A percentile compares a stretch with the other conserved stretches of the same genome.
Conservation (phyloP, 2,329 filamentous ascomycete genomes). For the Nemania sp. region DNA sequence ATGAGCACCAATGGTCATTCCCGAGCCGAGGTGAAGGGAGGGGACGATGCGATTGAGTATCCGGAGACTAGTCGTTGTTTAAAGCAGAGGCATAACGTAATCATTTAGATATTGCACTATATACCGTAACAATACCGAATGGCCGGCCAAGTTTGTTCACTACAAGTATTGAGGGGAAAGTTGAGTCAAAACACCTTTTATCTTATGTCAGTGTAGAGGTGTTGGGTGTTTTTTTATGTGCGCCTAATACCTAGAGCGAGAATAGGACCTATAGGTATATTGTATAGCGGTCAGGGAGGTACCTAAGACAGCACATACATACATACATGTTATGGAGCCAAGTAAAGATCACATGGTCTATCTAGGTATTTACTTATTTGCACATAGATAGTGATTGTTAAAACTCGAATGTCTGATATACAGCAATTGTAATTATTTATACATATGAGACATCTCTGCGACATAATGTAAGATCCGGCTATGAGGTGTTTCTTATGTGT, state of each 20-base stretch:
- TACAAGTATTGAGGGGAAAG: background rate
- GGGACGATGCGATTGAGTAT: background rate
- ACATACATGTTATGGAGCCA: constrained; percentile 6
- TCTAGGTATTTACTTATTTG: background rate
- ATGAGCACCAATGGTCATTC: background rate
- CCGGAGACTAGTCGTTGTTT: background rate
- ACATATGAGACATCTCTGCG: too few species aligned
- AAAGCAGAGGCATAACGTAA: background rate
- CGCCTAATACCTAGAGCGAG: constrained; percentile 13
- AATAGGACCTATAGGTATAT: background rate
- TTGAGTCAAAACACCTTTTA: background rate
- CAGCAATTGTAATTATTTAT: too few species aligned
- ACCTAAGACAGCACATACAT: background rate
- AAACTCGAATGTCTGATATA: too few species aligned
- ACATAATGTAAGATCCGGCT: too few species aligned
- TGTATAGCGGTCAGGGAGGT: constrained; percentile 1
- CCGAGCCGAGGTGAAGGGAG: background rate
- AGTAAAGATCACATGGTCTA: constrained; percentile 14
- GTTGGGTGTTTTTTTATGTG: background rate
- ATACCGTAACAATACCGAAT: background rate
- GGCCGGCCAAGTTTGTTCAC: background rate
- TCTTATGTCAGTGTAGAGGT: background rate
- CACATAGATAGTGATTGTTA: too few species aligned
- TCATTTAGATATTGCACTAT: background rate
- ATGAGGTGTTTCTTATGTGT: background rate